These are phyloP conservation scores for Iberis pinnata DNA, from an alignment of 345 rosid genomes.

Conservation along the genomic window DNA sequence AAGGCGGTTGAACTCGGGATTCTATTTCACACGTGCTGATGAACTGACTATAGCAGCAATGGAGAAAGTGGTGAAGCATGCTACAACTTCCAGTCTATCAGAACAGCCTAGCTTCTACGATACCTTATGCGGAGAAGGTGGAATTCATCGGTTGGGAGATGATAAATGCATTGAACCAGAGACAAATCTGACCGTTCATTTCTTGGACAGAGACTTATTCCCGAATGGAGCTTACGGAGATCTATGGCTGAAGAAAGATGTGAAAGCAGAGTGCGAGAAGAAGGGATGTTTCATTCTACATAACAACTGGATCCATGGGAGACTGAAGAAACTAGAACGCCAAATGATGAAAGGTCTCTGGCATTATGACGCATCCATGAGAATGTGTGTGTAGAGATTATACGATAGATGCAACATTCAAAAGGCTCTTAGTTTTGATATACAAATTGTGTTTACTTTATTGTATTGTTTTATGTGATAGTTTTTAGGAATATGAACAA, in stretches of 20 bases:
- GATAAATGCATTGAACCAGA: conserved; percentile 59
- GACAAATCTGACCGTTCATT: conserved; percentile 57
- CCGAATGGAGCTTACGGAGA: conserved; percentile 85
- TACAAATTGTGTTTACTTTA: no score
- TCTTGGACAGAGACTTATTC: conserved; percentile 72
- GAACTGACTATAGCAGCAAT: conserved; percentile 55
- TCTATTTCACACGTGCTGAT: conserved; percentile 66
- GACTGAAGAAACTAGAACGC: conserved; percentile 74
- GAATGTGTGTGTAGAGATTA: conserved; percentile 51
- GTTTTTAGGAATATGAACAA: conserved; percentile 6
- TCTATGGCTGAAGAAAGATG: conserved; percentile 58
- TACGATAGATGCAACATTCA: not conserved
- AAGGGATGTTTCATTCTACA: conserved; percentile 66
- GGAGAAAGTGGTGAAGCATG: conserved; percentile 89
- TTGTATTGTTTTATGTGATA: not conserved
- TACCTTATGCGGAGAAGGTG: conserved; percentile 80
- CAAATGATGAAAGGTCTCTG: conserved; percentile 69
- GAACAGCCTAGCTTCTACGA: conserved; percentile 98
- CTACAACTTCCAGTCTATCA: conserved; percentile 60
- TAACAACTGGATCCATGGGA: conserved; percentile 79
- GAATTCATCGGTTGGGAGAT: conserved; percentile 47
- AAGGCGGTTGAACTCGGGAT: conserved; percentile 84
- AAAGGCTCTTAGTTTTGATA: conserved; percentile 6
- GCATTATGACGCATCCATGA: conserved; percentile 62
- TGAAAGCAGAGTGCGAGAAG: conserved; percentile 49